Evolutionary conservation across 352 stramenopile species (phyloP).

Genomic region (Globisporangium recalcitrans): DNA sequence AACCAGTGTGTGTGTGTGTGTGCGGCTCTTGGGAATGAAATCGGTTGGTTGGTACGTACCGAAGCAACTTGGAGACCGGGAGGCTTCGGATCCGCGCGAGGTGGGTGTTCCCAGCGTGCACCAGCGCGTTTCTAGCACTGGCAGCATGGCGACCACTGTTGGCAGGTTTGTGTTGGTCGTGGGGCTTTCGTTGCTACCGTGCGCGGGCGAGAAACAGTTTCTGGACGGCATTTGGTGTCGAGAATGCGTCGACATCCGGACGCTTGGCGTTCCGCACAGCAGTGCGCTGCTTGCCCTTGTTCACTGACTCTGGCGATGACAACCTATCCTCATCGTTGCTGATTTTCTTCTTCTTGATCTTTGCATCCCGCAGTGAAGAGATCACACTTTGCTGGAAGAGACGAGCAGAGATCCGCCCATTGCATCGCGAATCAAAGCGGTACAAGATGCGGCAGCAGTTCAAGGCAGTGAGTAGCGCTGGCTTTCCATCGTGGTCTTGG

Average conservation of each 20-base stretch:
- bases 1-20: too few relatives aligned
- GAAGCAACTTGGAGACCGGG: constrained; percentile 35
- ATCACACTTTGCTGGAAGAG: constrained; percentile 19
- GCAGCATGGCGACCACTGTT: background rate
- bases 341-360: background rate
- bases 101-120: constrained; percentile 28
- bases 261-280: constrained; percentile 23
- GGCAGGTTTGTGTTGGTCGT: too few relatives aligned
- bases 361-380: constrained; percentile 9
- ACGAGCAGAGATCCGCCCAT: constrained; percentile 20
- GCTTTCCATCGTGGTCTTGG: background rate
- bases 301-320: background rate
- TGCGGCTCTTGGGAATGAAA: background rate
- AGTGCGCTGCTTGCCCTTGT: constrained; percentile 1
- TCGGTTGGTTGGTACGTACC: constrained; percentile 18
- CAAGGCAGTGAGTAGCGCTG: constrained; percentile 1
- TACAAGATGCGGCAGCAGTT: constrained; percentile 39
- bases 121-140: constrained; percentile 14
- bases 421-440: constrained; percentile 29
- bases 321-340: background rate
- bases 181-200: constrained; percentile 8
- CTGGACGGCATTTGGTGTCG: constrained; percentile 29
- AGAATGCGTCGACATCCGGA: constrained; percentile 34
- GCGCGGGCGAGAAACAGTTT: constrained; percentile 39
- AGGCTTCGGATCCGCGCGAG: constrained; percentile 35